Evolutionary conservation across 2,329 filamentous ascomycete species (phyloP).

Genomic region (Hypocreales sp.): DNA sequence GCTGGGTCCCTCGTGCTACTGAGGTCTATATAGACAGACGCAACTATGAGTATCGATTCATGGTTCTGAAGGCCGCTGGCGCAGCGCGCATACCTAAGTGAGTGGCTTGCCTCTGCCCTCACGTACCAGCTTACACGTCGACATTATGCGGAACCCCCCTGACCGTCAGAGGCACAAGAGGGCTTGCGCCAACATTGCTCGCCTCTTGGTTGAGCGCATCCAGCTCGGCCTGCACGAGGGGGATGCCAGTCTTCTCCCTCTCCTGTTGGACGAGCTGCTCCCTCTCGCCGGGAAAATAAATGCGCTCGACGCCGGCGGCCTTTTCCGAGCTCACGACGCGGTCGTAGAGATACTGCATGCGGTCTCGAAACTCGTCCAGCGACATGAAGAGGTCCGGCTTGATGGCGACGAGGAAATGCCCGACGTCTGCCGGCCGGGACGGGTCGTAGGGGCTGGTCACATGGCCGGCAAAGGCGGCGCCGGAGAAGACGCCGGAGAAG

Average conservation of each 20-base stretch:
- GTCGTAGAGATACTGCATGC: constrained; percentile 41
- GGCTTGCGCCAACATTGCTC: too few species aligned
- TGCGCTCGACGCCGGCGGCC: constrained; percentile 38
- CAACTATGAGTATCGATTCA: too few species aligned
- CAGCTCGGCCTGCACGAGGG: constrained; percentile 39
- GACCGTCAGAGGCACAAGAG: too few species aligned
- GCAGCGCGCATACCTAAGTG: too few species aligned
- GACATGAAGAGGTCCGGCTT: constrained; percentile 63
- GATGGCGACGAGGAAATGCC: constrained; percentile 58
- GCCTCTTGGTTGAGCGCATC: constrained; percentile 40
- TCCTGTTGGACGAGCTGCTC: constrained; percentile 39
- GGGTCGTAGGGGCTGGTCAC: constrained; percentile 67
- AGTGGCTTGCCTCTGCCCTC: too few species aligned
- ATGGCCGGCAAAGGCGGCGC: constrained; percentile 62
- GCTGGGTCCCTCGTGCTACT: too few species aligned
- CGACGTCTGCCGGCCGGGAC: constrained; percentile 51
- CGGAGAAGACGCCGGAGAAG: constrained; percentile 65
- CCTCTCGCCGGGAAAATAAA: constrained; percentile 47
- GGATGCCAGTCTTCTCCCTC: constrained; percentile 39
- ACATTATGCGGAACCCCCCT: too few species aligned
- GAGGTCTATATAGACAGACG: too few species aligned
- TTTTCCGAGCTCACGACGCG: constrained; percentile 36
- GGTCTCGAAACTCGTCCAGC: constrained; percentile 49
- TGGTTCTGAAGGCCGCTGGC: too few species aligned
- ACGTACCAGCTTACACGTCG: too few species aligned